Percentiles rank a stretch among this genome's conserved stretches.
Conservation (phyloP, 371 early-diverging fungal species). For the Mortierella sp. region DNA sequence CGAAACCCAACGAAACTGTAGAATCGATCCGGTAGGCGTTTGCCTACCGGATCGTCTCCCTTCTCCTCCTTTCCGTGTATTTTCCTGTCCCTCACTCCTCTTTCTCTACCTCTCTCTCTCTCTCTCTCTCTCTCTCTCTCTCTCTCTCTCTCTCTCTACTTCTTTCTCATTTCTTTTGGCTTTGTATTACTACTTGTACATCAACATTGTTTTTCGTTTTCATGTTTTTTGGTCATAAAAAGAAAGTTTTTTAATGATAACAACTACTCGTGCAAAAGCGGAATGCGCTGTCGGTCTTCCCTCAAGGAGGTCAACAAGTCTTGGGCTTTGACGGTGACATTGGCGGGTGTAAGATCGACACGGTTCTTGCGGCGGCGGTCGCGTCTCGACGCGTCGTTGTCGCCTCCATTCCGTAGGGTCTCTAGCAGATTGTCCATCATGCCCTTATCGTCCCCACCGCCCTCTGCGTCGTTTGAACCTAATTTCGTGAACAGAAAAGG, state of each 20-base stretch:
- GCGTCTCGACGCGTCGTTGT: conserved; percentile 73
- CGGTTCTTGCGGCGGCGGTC: conserved; percentile 64
- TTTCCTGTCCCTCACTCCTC: no score
- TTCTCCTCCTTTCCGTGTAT: neutral
- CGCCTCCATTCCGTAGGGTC: conserved; percentile 78
- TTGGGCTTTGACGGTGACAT: conserved; percentile 75
- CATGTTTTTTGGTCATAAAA: neutral
- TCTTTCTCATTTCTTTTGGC: neutral
- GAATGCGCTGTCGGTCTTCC: conserved; percentile 26
- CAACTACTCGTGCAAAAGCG: conserved; percentile 32
- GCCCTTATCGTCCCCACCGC: conserved; percentile 75
- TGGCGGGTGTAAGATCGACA: conserved; percentile 60
- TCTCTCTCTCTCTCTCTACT: neutral
- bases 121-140: neutral
- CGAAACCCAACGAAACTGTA: neutral
- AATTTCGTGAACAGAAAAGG: neutral
- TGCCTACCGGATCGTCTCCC: neutral
- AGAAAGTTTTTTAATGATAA: neutral
- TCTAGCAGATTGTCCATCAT: conserved; percentile 88
- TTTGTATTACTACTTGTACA: neutral
- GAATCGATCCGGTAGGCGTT: no score
- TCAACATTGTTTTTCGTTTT: neutral
- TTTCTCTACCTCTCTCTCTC: neutral
- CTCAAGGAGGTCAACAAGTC: conserved; percentile 70
- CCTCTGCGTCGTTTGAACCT: conserved; percentile 56